Conservation (phyloP, 495 filamentous ascomycete species). For the Saxophila tyrrhenica region DNA sequence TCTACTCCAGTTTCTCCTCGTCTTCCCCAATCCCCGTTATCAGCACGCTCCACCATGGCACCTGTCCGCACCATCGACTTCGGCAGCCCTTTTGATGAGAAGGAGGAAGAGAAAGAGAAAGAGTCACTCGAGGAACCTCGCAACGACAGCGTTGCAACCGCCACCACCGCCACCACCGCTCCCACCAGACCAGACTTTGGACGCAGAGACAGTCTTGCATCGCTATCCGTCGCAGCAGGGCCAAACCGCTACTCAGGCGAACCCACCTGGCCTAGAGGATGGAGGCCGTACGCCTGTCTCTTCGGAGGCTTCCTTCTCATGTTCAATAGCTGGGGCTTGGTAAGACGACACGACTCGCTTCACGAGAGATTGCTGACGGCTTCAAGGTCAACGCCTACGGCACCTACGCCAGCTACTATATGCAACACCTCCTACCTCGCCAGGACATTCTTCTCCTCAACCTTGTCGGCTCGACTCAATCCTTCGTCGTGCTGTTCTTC, state of each 20-base stretch:
- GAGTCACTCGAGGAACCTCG: not conserved
- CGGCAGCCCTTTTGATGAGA: not conserved
- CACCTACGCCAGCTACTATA: slow-evolving; percentile 33
- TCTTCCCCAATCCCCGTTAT: not conserved
- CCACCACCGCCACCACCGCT: not conserved
- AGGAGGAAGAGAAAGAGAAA: too few species aligned
- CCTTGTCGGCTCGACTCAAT: slow-evolving; percentile 32
- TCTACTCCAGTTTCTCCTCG: not conserved
- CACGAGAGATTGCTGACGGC: slow-evolving; percentile 3
- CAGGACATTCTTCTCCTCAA: slow-evolving; percentile 27
- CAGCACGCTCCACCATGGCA: not conserved
- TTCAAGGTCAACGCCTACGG: slow-evolving; percentile 30
- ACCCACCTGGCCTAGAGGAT: slow-evolving; percentile 30
- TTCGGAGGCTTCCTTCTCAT: slow-evolving; percentile 35
- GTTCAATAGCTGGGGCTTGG: slow-evolving; percentile 35
- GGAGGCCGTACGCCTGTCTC: slow-evolving; percentile 29
- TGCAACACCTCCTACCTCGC: slow-evolving; percentile 24
- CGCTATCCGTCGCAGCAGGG: not conserved
- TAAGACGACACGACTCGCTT: not conserved
- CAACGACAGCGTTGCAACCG: not conserved
- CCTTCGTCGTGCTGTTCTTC: slow-evolving; percentile 26
- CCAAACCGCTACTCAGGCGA: slow-evolving; percentile 3
- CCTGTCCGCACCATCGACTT: not conserved
- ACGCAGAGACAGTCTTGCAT: not conserved
- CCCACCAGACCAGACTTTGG: not conserved